Percentiles rank a stretch among this genome's conserved stretches.
phyloP scores from a whole-genome alignment of 805 yeast genomes.

The Saccharomycopsis fermentans region DNA sequence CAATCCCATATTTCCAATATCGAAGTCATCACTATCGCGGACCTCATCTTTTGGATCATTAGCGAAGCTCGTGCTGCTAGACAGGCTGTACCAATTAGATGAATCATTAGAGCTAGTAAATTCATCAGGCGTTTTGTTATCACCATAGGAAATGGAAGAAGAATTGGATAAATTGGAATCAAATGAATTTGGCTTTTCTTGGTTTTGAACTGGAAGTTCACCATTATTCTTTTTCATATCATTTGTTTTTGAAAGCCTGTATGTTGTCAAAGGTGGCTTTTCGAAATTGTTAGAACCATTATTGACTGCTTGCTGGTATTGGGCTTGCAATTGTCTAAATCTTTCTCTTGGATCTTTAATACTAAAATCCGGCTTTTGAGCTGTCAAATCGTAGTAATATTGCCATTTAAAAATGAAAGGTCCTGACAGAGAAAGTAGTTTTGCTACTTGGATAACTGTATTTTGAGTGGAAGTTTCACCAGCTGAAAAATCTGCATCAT shows the following conservation, averaged over 20 bases:
- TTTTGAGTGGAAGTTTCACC: neutral
- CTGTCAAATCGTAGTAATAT: conserved; percentile 10
- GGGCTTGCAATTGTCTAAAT: neutral
- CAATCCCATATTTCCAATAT: conserved; percentile 8
- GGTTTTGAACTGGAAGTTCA: neutral
- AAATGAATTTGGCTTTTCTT: neutral
- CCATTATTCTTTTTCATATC: neutral
- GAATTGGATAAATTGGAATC: neutral
- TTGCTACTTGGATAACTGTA: conserved; percentile 3
- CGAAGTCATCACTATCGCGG: neutral
- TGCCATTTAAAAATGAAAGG: conserved; percentile 1
- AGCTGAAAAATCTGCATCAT: neutral
- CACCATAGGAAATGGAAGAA: neutral
- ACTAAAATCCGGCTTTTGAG: conserved; percentile 3
- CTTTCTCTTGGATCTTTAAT: conserved; percentile 11
- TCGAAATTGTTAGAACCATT: neutral
- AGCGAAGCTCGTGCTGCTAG: neutral
- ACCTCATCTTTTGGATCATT: neutral
- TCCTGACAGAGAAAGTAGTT: conserved; percentile 3
- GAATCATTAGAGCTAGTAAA: neutral
- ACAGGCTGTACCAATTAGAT: neutral
- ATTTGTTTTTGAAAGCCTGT: neutral
- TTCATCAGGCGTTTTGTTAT: neutral
- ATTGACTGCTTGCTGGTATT: neutral
- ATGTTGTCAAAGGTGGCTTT: neutral